phyloP scores from a whole-genome alignment of 2,329 filamentous ascomycete genomes.

The Diplodia mutila region DNA sequence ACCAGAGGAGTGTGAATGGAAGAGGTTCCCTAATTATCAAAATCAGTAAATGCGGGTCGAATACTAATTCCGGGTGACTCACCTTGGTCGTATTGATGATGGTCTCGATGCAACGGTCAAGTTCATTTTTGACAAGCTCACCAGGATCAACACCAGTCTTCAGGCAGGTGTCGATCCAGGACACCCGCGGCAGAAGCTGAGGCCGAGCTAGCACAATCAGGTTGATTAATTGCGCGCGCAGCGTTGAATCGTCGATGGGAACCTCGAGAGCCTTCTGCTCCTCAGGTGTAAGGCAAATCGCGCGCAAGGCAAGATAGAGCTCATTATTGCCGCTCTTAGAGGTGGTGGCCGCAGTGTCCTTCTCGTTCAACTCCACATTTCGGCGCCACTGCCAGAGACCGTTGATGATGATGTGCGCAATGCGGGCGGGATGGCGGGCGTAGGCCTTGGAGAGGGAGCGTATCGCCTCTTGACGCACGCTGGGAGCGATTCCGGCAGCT shows the following conservation, averaged over 20 bases:
- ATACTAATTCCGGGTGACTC: slow-evolving; percentile 37
- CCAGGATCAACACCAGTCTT: slow-evolving; percentile 83
- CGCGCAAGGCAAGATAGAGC: slow-evolving; percentile 63
- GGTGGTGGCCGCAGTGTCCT: slow-evolving; percentile 71
- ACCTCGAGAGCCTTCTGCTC: slow-evolving; percentile 51
- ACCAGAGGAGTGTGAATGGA: slow-evolving; percentile 43
- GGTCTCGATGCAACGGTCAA: slow-evolving; percentile 68
- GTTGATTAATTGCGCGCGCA: slow-evolving; percentile 74
- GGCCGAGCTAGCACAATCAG: slow-evolving; percentile 78
- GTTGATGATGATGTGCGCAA: slow-evolving; percentile 67
- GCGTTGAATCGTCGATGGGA: slow-evolving; percentile 50
- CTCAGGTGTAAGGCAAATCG: slow-evolving; percentile 65
- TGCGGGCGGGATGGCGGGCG: slow-evolving; percentile 57
- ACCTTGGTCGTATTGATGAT: slow-evolving; percentile 64
- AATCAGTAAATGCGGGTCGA: slow-evolving; percentile 3
- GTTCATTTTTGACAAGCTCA: slow-evolving; percentile 67
- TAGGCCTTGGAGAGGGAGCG: slow-evolving; percentile 69
- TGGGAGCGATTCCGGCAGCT: slow-evolving; percentile 62
- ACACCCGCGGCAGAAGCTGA: slow-evolving; percentile 74
- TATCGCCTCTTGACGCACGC: slow-evolving; percentile 66
- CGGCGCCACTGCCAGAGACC: slow-evolving; percentile 83
- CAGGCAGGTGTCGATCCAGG: slow-evolving; percentile 89
- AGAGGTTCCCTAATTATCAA: slow-evolving; percentile 30
- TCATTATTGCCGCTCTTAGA: slow-evolving; percentile 68
- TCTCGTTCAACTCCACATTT: slow-evolving; percentile 69